phyloP scores from a whole-genome alignment of 441 rosid genomes.

The Euphorbia corollata region DNA sequence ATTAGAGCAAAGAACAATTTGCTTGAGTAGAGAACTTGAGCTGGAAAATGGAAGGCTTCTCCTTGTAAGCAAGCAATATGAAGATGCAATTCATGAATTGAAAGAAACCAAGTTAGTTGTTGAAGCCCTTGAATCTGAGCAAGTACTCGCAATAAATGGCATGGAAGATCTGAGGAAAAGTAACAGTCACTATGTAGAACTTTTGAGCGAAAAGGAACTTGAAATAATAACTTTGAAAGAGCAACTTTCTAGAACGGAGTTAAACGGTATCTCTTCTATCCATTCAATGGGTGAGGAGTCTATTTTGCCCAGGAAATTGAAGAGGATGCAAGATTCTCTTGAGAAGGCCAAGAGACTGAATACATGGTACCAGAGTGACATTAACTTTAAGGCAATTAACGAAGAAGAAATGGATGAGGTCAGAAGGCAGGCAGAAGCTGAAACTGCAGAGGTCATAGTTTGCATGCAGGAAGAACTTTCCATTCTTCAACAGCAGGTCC shows the following conservation, averaged over 20 bases:
- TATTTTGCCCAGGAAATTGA: constrained; percentile 45
- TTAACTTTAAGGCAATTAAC: constrained; percentile 52
- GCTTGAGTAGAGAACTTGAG: constrained; percentile 51
- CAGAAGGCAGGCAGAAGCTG: constrained; percentile 85
- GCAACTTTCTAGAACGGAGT: constrained; percentile 42
- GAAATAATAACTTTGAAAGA: constrained; percentile 50
- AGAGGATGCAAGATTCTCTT: constrained; percentile 84
- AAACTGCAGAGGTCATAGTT: constrained; percentile 88
- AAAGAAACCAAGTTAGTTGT: constrained; percentile 59
- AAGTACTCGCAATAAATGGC: constrained; percentile 56
- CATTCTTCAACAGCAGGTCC: constrained; percentile 73
- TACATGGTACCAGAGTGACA: constrained; percentile 56
- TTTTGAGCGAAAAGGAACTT: constrained; percentile 47
- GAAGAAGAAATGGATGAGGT: constrained; percentile 78
- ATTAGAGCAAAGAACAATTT: constrained; percentile 38
- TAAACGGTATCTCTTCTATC: constrained; percentile 36
- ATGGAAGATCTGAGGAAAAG: constrained; percentile 57
- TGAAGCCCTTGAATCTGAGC: constrained; percentile 86
- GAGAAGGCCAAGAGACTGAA: constrained; percentile 81
- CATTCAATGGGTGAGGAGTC: constrained; percentile 32
- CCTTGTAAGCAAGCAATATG: constrained; percentile 38
- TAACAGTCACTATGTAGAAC: constrained; percentile 41
- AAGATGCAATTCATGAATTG: constrained; percentile 43
- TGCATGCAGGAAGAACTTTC: constrained; percentile 92
- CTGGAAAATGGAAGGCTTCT: constrained; percentile 42